Evolutionary conservation across 2,329 filamentous ascomycete genomes (phyloP).

Genomic region (Blastomyces gilchristii): DNA sequence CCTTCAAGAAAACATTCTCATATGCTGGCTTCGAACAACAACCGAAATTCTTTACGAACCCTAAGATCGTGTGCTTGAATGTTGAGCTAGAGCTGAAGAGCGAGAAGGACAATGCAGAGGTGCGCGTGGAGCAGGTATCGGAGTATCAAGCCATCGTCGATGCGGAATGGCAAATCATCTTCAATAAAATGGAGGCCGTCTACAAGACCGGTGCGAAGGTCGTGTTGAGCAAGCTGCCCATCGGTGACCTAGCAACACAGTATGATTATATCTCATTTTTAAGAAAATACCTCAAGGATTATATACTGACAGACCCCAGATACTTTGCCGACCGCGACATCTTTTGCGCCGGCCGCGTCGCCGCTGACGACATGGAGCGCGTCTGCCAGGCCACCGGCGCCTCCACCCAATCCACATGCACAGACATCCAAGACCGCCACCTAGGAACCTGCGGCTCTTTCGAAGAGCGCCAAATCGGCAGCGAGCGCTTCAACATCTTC

Average conservation of each 20-base stretch:
- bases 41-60: slow-evolving; percentile 86
- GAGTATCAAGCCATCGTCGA: slow-evolving; percentile 99
- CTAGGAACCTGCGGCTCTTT: slow-evolving; percentile 83
- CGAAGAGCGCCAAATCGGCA: slow-evolving; percentile 93
- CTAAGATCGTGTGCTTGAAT: slow-evolving; percentile 94
- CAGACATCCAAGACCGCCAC: slow-evolving; percentile 80
- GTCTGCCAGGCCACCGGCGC: slow-evolving; percentile 92
- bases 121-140: slow-evolving; percentile 93
- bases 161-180: slow-evolving; percentile 99
- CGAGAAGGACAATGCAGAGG: slow-evolving; percentile 98
- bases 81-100: slow-evolving; percentile 97
- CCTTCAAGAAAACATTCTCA: slow-evolving; percentile 99
- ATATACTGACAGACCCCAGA: slow-evolving; percentile 22
- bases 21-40: slow-evolving; percentile 99
- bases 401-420: slow-evolving; percentile 89
- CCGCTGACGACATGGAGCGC: slow-evolving; percentile 86
- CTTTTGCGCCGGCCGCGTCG: slow-evolving; percentile 92
- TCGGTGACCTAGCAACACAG: slow-evolving; percentile 94
- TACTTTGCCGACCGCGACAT: slow-evolving; percentile 96
- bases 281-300: neutral
- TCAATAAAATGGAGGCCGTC: slow-evolving; percentile 94
- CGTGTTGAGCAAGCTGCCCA: slow-evolving; percentile 91
- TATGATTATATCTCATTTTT: slow-evolving; percentile 26
- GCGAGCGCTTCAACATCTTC: slow-evolving; percentile 97
- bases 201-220: slow-evolving; percentile 94